Evolutionary conservation across 2,329 filamentous ascomycete species (phyloP).

Genomic region (Clarireedia paspali): DNA sequence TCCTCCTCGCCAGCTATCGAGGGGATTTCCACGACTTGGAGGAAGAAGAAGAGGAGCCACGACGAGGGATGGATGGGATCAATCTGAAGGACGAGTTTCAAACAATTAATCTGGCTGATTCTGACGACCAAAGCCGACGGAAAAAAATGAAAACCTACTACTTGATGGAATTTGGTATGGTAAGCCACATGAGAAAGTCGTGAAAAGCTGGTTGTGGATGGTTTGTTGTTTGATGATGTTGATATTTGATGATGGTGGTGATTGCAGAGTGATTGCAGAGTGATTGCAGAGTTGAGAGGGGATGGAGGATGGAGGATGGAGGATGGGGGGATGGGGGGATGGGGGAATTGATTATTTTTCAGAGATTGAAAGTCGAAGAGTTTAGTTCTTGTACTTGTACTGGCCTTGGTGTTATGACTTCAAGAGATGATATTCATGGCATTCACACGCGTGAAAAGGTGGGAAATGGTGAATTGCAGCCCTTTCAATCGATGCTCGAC

Average conservation of each 20-base stretch:
- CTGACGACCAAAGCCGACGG: too few relatives aligned
- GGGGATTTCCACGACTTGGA: conserved; percentile 45
- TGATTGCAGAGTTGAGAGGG: too few relatives aligned
- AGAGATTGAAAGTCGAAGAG: too few relatives aligned
- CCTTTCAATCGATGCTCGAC: too few relatives aligned
- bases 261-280: too few relatives aligned
- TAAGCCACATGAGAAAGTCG: neutral
- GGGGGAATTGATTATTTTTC: too few relatives aligned
- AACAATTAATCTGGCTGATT: neutral
- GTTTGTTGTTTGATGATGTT: neutral
- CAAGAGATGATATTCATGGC: neutral
- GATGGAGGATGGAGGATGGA: too few relatives aligned
- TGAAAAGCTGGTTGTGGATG: neutral
- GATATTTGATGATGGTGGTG: too few relatives aligned
- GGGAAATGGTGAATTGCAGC: too few relatives aligned
- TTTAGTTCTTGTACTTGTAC: too few relatives aligned
- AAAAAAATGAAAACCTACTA: neutral
- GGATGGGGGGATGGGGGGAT: too few relatives aligned
- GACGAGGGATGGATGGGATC: conserved; percentile 19
- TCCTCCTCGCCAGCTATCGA: conserved; percentile 49
- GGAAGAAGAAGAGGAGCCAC: conserved; percentile 49
- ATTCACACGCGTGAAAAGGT: neutral
- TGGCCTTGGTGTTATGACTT: neutral
- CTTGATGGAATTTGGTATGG: neutral
- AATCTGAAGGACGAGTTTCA: neutral